phyloP scores from a whole-genome alignment of 345 rosid species.

The Lumnitzera racemosa region DNA sequence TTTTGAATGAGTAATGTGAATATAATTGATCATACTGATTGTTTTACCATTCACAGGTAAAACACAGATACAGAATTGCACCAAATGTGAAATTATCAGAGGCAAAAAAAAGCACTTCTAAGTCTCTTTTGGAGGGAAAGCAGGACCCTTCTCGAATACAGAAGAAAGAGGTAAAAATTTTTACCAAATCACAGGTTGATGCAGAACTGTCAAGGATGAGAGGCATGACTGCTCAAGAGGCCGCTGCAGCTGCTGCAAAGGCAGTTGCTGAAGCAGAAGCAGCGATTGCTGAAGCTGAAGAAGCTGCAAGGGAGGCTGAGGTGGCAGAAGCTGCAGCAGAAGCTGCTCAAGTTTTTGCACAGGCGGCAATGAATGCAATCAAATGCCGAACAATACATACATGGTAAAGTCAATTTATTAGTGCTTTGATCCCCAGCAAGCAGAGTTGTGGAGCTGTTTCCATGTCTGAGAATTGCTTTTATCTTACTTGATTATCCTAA shows the following conservation, averaged over 20 bases:
- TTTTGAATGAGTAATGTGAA: neutral
- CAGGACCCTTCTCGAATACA: constrained; percentile 34
- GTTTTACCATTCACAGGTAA: constrained; percentile 40
- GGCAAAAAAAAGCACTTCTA: constrained; percentile 36
- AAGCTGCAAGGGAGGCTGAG: constrained; percentile 93
- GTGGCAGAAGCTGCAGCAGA: constrained; percentile 97
- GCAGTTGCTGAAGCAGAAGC: constrained; percentile 95
- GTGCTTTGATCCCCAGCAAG: no score
- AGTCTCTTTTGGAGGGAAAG: constrained; percentile 45
- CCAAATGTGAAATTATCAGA: constrained; percentile 31
- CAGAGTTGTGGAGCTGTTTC: no score
- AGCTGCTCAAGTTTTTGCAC: constrained; percentile 75
- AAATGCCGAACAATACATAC: no score
- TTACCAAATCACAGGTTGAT: constrained; percentile 47
- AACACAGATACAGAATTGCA: constrained; percentile 68
- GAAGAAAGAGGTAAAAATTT: constrained; percentile 35
- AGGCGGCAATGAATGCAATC: constrained; percentile 23
- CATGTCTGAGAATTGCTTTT: no score
- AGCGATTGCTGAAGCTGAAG: constrained; percentile 92
- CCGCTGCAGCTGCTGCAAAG: constrained; percentile 89
- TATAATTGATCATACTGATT: neutral
- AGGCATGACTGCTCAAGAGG: constrained; percentile 82
- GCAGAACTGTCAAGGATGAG: constrained; percentile 51
- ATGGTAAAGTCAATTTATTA: no score
- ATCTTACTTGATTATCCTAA: no score